A percentile compares a stretch with the other conserved stretches of the same genome.
Conservation (phyloP, 768 basidiomycete genomes). For the Lanmaoa pseudosensibilis region DNA sequence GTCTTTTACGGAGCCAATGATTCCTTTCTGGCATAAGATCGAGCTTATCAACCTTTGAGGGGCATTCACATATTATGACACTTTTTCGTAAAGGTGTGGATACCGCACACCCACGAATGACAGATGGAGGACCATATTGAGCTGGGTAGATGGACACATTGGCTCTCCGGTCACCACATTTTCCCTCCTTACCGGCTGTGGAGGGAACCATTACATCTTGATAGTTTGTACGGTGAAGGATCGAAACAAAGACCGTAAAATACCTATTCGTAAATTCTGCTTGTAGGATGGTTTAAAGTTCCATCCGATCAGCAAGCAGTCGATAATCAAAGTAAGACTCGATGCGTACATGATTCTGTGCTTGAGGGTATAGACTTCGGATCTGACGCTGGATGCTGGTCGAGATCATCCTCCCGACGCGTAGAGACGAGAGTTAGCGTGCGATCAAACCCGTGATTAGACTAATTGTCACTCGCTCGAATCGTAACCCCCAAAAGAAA, state of each 20-base stretch:
- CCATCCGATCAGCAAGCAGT: not conserved
- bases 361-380: conserved; percentile 13
- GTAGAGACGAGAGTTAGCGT: conserved; percentile 57
- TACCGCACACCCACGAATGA: conserved; percentile 2
- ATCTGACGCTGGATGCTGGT: conserved; percentile 12
- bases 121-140: conserved; percentile 4
- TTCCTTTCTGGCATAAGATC: not conserved
- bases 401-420: conserved; percentile 50
- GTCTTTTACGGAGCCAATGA: not conserved
- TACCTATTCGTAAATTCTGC: conserved; percentile 20
- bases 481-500: not conserved
- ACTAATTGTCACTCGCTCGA: conserved; percentile 39
- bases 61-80: conserved; percentile 6
- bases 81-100: conserved; percentile 1
- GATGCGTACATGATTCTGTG: conserved; percentile 21
- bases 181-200: conserved; percentile 1
- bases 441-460: conserved; percentile 76
- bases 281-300: not conserved
- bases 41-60: not conserved
- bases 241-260: conserved; percentile 1
- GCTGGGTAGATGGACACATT: conserved; percentile 7
- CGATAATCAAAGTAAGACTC: not conserved
- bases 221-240: conserved; percentile 12
- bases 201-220: conserved; percentile 16
- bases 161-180: conserved; percentile 5